Base-by-base conservation (phyloP, 768 basidiomycete genomes). In the Trametes villosa region DNA sequence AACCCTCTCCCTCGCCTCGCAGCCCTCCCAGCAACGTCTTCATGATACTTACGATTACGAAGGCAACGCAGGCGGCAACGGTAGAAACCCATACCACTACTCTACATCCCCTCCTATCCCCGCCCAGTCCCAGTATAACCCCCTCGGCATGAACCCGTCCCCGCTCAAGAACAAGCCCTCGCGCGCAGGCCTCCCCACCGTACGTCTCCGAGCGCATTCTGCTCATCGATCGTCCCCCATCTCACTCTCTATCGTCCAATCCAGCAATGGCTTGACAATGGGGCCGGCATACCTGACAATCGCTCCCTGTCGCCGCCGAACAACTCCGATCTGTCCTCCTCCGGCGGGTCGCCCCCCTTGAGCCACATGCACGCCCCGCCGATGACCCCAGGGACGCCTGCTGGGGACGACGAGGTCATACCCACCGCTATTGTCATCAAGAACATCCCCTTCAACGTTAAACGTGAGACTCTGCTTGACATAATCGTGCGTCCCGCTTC, bases 401-500 rank as follows among this genome's bases (percentile, higher is more conserved):
- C 77, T 60, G 68, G 73, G 42, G 92, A 94, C 68, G 94, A 97
- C 76, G 95, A 97, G 74, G 83, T 97, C 74, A 98, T 98, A 77
- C 96, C 96, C 56, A 98, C 96, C 11, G 97, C 97, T 55, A 98
- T 99, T 71, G 97, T 99, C 72, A 98, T 99, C 76, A 99, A 99
- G 86, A 98, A 98, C 81, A 99, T 99, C 79, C 96, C 96, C 67
- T 99, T 99, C 83, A 95, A 95, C 70, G 94, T 98, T 67, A 93
- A 95, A 78, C 89, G 93, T 71, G 96, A 98, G 79, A 93, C 93
- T 44, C 85, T 99, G 67, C 87, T 98, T 71, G 89, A 91, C 78
- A 94, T 98, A 74, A 98, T 99, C 74, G 96, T 96, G 59, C 65
- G 93, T 85, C 51, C 65, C 57, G 56, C 44, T 49, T 64, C 53